phyloP scores from a whole-genome alignment of 352 stramenopile genomes.

The Sclerospora graminicola region DNA sequence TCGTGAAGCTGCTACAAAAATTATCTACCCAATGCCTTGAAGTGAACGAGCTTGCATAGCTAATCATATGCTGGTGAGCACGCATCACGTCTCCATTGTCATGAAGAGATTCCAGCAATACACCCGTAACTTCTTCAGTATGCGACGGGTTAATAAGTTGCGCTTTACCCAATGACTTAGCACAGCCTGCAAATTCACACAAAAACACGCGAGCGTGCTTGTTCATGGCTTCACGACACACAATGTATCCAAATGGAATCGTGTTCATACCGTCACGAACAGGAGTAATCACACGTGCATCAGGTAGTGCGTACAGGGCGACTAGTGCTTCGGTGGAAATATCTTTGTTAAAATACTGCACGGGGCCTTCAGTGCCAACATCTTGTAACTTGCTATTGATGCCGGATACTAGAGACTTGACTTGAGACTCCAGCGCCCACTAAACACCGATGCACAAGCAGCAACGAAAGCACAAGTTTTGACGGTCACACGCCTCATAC shows the following conservation, averaged over 20 bases:
- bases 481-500: no score
- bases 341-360: constrained; percentile 90
- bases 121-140: constrained; percentile 57
- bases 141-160: constrained; percentile 85
- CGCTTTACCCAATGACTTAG: constrained; percentile 77
- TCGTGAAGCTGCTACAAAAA: constrained; percentile 74
- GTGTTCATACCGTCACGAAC: constrained; percentile 89
- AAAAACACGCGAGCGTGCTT: constrained; percentile 80
- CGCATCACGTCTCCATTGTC: constrained; percentile 60
- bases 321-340: constrained; percentile 80
- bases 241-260: constrained; percentile 86
- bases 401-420: constrained; percentile 83
- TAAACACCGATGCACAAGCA: constrained; percentile 36
- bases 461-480: constrained; percentile 91
- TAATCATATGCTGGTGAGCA: constrained; percentile 75
- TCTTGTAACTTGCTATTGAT: constrained; percentile 91
- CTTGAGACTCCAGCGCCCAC: constrained; percentile 69
- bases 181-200: constrained; percentile 85
- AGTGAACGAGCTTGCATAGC: constrained; percentile 71
- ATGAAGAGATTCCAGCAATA: constrained; percentile 40
- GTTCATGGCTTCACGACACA: constrained; percentile 63
- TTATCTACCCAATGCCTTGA: constrained; percentile 67
- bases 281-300: constrained; percentile 78
- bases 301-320: constrained; percentile 79
- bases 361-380: constrained; percentile 68